Base-by-base conservation (phyloP, 305 asterid genomes). In the Fraxinus ornus region DNA sequence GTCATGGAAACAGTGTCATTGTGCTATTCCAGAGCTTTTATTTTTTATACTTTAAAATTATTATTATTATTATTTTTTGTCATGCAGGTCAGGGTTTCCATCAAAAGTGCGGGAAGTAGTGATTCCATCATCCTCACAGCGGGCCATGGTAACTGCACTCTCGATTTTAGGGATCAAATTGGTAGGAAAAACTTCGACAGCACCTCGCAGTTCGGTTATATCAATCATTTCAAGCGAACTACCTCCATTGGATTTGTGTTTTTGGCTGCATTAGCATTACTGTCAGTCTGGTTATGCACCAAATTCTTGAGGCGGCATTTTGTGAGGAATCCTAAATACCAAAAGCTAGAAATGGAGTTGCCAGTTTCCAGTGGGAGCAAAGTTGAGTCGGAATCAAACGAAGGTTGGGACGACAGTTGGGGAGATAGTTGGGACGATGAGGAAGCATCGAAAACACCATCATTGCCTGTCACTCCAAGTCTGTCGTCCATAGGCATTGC, bases 401-500 rank as follows among this genome's bases (percentile, higher is more conserved):
- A 95, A 84, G 92, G 93, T 30, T 92, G 98, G 98, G 95, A 93
- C 74, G 88, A 92, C 49, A 91, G 84, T 49, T 95, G 98, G 98
- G 95, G 89, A 72, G 98, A 93, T 35, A 85, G 74, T 81, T 93
- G 98, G 98, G 98, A 95, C 8, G 98, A 95, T 8, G 98, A 90
- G 83, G 98, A 95, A 85, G 95, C 96, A 5, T 92, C 93, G 17
- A 86, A 80, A 26, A 81, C 93, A 12, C 89, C 94, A 6, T 82
- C 93, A 0, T 55, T 90, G 83, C 97, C 94, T 1, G 76, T 90
- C 77, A 91, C 95, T 83, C 94, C 97, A 1, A 93, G 90, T 83
- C 78, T 86, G 75, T 90, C 97, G 13, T 83, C 94, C 68, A 84
- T 85, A 86, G 90, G 92, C 79, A 80, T 89, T 5, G 85, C 95